Evolutionary conservation across 306 rosid genomes (phyloP).

Genomic region (Rosa chinensis): DNA sequence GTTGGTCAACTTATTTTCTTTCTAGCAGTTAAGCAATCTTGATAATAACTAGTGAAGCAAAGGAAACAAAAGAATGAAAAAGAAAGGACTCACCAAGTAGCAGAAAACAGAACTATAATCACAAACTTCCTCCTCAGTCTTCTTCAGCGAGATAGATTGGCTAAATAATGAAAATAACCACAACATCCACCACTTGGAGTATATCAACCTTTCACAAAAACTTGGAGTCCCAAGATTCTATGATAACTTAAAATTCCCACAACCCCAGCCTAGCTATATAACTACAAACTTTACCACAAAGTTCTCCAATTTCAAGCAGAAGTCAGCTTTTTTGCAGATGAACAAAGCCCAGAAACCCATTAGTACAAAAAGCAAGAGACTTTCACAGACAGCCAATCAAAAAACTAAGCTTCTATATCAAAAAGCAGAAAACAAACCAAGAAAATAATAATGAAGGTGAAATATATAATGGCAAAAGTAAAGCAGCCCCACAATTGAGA

Average conservation of each 20-base stretch:
- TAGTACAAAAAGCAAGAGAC: neutral
- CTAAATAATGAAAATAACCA: slow-evolving; percentile 11
- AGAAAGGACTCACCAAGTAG: slow-evolving; percentile 30
- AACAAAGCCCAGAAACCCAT: neutral
- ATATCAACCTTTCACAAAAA: neutral
- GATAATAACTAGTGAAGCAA: neutral
- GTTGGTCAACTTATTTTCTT: slow-evolving; percentile 23
- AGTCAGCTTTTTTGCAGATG: slow-evolving; percentile 13
- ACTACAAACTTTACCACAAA: slow-evolving; percentile 11
- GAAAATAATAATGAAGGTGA: neutral
- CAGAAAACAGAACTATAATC: slow-evolving; percentile 10
- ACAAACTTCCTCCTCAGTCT: slow-evolving; percentile 27
- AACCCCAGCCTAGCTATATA: slow-evolving; percentile 3
- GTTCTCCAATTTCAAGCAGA: slow-evolving; percentile 19
- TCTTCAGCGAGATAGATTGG: slow-evolving; percentile 6
- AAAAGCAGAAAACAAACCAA: neutral
- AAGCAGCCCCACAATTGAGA: neutral
- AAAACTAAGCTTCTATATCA: neutral
- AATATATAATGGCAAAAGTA: neutral
- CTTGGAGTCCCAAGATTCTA: neutral
- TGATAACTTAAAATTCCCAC: neutral
- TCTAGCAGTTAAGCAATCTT: neutral
- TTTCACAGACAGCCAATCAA: slow-evolving; percentile 7
- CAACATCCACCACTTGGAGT: neutral
- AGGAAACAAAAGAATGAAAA: neutral